phyloP scores from a whole-genome alignment of 2,329 filamentous ascomycete species.

The Botryosphaeria dothidea region DNA sequence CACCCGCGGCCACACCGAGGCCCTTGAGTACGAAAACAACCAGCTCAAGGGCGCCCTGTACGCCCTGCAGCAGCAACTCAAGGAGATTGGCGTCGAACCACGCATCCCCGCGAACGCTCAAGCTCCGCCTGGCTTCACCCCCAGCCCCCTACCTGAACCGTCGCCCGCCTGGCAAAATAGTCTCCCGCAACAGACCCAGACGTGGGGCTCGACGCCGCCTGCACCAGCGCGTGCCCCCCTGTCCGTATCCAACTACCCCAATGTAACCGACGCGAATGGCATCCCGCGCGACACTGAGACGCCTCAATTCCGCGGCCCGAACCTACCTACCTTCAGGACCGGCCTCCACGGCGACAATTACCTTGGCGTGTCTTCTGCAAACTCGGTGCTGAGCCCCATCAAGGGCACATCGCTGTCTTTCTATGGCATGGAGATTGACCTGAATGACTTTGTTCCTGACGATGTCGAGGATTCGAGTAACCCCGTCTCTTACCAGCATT shows the following conservation, averaged over 20 bases:
- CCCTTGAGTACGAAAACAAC: slow-evolving; percentile 71
- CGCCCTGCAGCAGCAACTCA: slow-evolving; percentile 67
- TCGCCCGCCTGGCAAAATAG: slow-evolving; percentile 25
- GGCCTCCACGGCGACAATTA: slow-evolving; percentile 61
- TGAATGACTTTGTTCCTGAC: slow-evolving; percentile 68
- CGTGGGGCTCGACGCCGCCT: slow-evolving; percentile 25
- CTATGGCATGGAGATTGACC: slow-evolving; percentile 77
- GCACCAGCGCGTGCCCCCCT: slow-evolving; percentile 27
- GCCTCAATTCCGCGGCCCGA: slow-evolving; percentile 24
- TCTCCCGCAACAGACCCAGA: slow-evolving; percentile 21
- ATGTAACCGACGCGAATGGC: slow-evolving; percentile 17
- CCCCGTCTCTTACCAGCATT: slow-evolving; percentile 68
- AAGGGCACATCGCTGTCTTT: slow-evolving; percentile 76
- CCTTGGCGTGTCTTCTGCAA: slow-evolving; percentile 64
- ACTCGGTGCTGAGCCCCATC: slow-evolving; percentile 69
- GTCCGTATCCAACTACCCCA: slow-evolving; percentile 24
- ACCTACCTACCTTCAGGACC: slow-evolving; percentile 49
- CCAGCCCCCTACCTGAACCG: slow-evolving; percentile 22
- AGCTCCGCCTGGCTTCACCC: slow-evolving; percentile 30
- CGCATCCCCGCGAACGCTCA: slow-evolving; percentile 39
- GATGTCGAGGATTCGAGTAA: slow-evolving; percentile 62
- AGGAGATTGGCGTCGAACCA: slow-evolving; percentile 61
- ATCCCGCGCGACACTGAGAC: slow-evolving; percentile 24
- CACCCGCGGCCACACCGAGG: slow-evolving; percentile 74
- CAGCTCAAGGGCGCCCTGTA: slow-evolving; percentile 66